Evolutionary conservation across 306 rosid species (phyloP), one percentile per base, ranked within the genome.

Genomic region (Alnus glutinosa): DNA sequence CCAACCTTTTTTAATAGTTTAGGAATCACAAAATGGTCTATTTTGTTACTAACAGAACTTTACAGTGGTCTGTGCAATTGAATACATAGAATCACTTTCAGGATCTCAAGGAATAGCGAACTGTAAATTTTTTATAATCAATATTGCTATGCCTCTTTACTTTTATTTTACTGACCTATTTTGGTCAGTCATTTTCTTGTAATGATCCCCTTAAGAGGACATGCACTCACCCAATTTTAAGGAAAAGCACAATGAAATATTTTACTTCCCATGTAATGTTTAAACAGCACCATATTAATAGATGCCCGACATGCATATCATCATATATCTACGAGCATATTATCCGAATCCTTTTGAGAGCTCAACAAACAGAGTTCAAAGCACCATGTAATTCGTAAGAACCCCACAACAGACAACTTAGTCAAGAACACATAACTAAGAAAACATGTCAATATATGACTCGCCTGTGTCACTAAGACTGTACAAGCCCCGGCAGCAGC

Each of bases 401-500:
- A 42, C 14, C 51, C 72, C 28, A 9, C 15, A 59, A 18, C 15
- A 67, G 34, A 44, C 49, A 42, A 18, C 69, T 62, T 32, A 9
- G 36, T 62, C 42, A 62, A 42, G 48, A 37, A 64, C 15, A 51
- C 19, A 30, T 15, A 11, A 81, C 52, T 34, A 69, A 69, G 47
- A 9, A 49, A 49, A 49, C 52, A 49, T 18, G 81, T 66, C 46
- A 32, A 50, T 52, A 39, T 47, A 69, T 30, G 48, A 81, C 88
- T 88, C 64, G 84, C 96, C 92, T 90, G 94, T 68, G 91, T 92
- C 77, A 92, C 87, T 49, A 92, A 51, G 77, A 92, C 92, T 12
- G 95, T 95, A 78, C 86, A 90, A 77, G 92, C 98, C 34, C 97
- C 98, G 30, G 98, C 91, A 15, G 93, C 95, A 0, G 94, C 89